Evolutionary conservation across 257 asterid species (phyloP).

Genomic region (Fraxinus excelsior): DNA sequence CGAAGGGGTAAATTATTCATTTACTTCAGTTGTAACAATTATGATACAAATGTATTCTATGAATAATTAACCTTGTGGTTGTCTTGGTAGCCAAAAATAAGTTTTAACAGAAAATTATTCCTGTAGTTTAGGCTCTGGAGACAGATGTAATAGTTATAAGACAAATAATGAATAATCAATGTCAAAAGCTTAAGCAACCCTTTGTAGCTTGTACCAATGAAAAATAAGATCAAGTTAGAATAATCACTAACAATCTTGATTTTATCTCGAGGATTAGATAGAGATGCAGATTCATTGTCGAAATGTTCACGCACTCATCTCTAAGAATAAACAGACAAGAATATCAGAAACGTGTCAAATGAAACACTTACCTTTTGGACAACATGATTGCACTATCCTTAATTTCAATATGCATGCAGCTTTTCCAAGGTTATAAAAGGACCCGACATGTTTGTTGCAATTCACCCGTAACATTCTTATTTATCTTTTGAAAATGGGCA

Average conservation of each 20-base stretch:
- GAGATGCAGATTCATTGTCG: not conserved
- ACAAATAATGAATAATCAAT: not conserved
- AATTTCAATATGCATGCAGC: slow-evolving; percentile 11
- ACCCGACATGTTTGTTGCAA: not conserved
- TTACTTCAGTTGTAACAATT: not conserved
- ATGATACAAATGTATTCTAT: too few relatives aligned
- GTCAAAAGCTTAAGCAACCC: not conserved
- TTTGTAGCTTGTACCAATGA: not conserved
- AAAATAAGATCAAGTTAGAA: not conserved
- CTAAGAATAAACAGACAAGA: slow-evolving; percentile 2
- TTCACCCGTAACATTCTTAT: not conserved
- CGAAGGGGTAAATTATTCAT: too few relatives aligned
- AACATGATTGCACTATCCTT: slow-evolving; percentile 17
- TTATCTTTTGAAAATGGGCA: not conserved
- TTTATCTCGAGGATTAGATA: not conserved
- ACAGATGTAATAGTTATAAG: not conserved
- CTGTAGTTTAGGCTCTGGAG: not conserved
- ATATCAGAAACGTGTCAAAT: slow-evolving; percentile 22
- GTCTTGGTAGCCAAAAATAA: too few relatives aligned
- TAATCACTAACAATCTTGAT: not conserved
- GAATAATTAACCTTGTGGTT: too few relatives aligned
- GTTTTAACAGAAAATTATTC: not conserved
- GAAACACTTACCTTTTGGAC: slow-evolving; percentile 16
- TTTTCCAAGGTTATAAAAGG: not conserved
- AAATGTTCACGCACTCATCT: not conserved